Conservation (phyloP, 768 basidiomycete species). For the Termitomyces heimii region DNA sequence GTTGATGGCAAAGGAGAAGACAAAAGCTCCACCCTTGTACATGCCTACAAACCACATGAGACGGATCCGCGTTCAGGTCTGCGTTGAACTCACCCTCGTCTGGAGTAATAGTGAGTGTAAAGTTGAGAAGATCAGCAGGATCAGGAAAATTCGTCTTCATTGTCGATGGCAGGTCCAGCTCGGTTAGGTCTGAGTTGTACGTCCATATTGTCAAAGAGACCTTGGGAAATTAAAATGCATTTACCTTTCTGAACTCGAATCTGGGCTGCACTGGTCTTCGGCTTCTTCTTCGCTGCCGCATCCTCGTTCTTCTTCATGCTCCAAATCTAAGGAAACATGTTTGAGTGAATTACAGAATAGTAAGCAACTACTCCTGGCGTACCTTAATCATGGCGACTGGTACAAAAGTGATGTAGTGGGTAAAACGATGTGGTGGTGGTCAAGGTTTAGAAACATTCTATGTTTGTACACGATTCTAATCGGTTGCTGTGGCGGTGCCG, state of each 20-base stretch:
- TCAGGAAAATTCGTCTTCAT: conserved; percentile 96
- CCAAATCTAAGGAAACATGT: conserved; percentile 69
- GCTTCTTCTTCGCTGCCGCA: conserved; percentile 94
- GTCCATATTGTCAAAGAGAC: background rate
- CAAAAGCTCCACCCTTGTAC: conserved; percentile 94
- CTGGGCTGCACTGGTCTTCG: conserved; percentile 97
- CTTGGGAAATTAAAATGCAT: conserved; percentile 11
- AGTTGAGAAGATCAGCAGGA: conserved; percentile 93
- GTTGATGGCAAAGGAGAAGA: conserved; percentile 94
- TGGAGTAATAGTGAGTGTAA: conserved; percentile 89
- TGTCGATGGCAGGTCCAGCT: conserved; percentile 90
- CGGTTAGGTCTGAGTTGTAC: conserved; percentile 75
- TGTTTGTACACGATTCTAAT: conserved; percentile 13
- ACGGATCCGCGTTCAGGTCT: background rate
- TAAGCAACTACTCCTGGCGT: background rate
- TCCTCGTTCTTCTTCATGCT: conserved; percentile 99
- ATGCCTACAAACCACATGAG: conserved; percentile 55
- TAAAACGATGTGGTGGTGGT: conserved; percentile 27
- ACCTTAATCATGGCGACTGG: conserved; percentile 44
- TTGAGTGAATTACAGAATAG: conserved; percentile 5
- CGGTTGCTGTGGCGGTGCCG: conserved; percentile 11
- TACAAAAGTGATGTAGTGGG: conserved; percentile 20
- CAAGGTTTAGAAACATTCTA: conserved; percentile 10
- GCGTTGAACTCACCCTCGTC: conserved; percentile 75
- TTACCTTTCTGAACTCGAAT: conserved; percentile 99